Evolutionary conservation across 163 green algal species (phyloP).

Genomic region (Scenedesmus sp.): DNA sequence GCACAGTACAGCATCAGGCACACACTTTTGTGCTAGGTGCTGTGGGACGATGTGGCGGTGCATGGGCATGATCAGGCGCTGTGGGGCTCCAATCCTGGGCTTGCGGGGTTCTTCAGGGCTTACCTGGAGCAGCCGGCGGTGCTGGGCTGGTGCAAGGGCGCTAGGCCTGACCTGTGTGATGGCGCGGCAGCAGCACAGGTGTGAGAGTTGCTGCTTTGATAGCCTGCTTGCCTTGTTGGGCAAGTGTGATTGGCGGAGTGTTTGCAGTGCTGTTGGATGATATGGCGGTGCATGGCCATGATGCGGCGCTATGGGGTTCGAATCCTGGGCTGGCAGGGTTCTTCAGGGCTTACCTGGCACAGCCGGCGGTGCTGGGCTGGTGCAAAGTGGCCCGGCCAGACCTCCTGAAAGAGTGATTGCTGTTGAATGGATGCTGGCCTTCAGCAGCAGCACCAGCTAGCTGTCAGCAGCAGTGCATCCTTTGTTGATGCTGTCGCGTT

Average conservation of each 20-base stretch:
- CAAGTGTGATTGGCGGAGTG: not conserved
- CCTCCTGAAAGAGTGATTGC: too few species aligned
- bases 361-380: not conserved
- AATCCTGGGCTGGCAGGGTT: not conserved
- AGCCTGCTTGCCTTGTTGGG: too few species aligned
- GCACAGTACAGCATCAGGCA: too few species aligned
- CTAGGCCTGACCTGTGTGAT: too few species aligned
- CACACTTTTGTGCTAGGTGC: not conserved
- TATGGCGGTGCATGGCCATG: not conserved
- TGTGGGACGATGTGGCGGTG: slow-evolving; percentile 1
- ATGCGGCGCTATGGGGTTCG: not conserved
- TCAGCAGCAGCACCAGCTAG: too few species aligned
- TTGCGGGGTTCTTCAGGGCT: not conserved
- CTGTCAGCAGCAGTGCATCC: too few species aligned
- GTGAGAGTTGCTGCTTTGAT: too few species aligned
- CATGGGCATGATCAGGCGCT: not conserved
- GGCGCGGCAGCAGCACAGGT: too few species aligned
- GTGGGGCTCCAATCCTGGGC: not conserved
- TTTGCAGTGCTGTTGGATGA: not conserved
- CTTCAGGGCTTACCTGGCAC: not conserved
- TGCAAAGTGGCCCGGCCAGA: not conserved
- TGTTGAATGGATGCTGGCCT: too few species aligned
- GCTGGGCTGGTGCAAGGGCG: not conserved
- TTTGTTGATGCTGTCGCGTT: too few species aligned
- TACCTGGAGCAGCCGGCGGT: not conserved